Conservation (phyloP, 2,329 filamentous ascomycete species). For the Cordyceps cateniannulata region DNA sequence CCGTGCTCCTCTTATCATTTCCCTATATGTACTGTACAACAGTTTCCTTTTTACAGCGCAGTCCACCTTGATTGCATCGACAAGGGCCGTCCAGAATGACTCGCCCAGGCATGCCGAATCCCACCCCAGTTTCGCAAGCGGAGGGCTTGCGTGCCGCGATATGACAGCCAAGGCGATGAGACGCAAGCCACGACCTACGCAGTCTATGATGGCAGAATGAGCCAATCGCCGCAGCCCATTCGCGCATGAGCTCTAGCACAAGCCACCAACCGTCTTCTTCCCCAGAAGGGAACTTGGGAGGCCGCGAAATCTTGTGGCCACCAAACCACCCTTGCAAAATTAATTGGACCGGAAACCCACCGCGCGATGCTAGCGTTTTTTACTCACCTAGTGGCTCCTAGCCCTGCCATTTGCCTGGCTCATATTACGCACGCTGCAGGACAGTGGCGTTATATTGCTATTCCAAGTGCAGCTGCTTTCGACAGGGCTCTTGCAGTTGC, state of each 20-base stretch:
- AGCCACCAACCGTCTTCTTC: background rate
- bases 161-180: background rate
- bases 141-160: background rate
- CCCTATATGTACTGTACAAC: no score
- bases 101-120: background rate
- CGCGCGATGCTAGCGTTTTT: constrained; percentile 1
- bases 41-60: background rate
- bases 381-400: background rate
- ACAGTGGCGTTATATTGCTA: background rate
- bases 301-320: background rate
- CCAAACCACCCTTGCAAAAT: background rate
- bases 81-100: background rate
- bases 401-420: background rate
- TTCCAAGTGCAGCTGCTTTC: background rate
- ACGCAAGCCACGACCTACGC: constrained; percentile 1
- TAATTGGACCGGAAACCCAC: constrained; percentile 1
- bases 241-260: constrained; percentile 6
- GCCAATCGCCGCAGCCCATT: constrained; percentile 8
- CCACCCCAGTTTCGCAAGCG: background rate
- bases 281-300: background rate
- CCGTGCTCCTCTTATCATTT: background rate
- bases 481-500: background rate
- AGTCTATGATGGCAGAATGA: background rate
- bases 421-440: constrained; percentile 5
- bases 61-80: background rate